Conservation (phyloP, 2,329 filamentous ascomycete genomes). For the Graphilbum fragrans region DNA sequence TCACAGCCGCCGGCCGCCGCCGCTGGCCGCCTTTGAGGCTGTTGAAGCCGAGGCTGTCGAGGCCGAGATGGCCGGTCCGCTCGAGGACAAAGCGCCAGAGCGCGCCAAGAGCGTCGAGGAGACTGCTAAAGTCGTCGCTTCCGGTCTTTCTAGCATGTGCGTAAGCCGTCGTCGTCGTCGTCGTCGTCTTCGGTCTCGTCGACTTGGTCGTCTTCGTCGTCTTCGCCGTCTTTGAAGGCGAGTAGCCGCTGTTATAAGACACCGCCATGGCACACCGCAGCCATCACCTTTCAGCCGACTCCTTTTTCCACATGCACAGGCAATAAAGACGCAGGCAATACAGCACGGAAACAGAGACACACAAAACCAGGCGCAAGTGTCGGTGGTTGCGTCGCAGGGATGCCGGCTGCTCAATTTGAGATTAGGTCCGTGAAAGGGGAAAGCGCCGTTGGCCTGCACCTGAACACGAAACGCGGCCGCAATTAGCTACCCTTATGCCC, state of each 20-base stretch:
- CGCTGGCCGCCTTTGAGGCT: not conserved
- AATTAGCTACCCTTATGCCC: no score
- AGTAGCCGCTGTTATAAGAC: constrained; percentile 22
- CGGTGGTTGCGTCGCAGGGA: no score
- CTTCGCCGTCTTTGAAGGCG: constrained; percentile 14
- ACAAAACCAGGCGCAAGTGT: no score
- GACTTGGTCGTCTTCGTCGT: not conserved
- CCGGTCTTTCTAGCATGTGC: no score
- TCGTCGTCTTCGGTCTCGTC: not conserved
- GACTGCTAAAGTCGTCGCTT: not conserved
- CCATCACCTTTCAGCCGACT: constrained; percentile 11
- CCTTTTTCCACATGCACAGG: no score
- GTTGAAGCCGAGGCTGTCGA: constrained; percentile 8
- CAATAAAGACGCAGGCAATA: no score
- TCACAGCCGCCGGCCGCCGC: constrained; percentile 10
- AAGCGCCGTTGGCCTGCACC: no score
- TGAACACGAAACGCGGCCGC: no score
- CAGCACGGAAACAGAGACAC: no score
- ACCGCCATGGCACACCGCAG: constrained; percentile 21
- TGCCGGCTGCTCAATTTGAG: no score
- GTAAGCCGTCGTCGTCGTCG: not conserved
- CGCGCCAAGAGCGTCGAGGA: not conserved
- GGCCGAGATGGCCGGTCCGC: not conserved
- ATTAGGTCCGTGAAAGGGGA: no score
- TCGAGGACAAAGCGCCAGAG: not conserved